Conservation (phyloP, 2,329 filamentous ascomycete species). For the Tolypocladium ovalisporum region DNA sequence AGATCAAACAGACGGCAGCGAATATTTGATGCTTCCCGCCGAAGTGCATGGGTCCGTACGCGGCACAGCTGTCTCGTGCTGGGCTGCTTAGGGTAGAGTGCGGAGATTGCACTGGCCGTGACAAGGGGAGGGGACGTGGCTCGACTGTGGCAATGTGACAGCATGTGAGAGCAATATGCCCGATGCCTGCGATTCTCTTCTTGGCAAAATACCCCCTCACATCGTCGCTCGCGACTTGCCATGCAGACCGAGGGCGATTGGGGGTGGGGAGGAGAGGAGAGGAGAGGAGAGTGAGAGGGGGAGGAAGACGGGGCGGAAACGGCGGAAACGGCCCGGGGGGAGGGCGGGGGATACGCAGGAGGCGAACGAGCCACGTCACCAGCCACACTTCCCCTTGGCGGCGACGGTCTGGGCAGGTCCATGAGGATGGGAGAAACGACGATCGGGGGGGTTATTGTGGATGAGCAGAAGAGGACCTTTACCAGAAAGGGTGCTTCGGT, state of each 20-base stretch:
- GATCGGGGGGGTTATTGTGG: neutral
- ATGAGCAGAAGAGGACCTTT: neutral
- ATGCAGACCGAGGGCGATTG: neutral
- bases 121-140: neutral
- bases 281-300: neutral
- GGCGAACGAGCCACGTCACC: slow-evolving; percentile 9
- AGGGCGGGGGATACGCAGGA: neutral
- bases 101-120: neutral
- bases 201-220: neutral
- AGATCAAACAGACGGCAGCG: neutral
- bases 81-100: neutral
- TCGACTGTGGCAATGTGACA: neutral
- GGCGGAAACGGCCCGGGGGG: neutral
- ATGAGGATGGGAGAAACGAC: neutral
- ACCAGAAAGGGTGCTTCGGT: neutral
- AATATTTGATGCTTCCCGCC: neutral
- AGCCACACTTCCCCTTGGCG: slow-evolving; percentile 4
- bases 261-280: neutral
- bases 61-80: neutral
- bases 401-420: slow-evolving; percentile 1
- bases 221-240: neutral
- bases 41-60: neutral
- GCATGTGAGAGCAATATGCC: neutral
- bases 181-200: neutral
- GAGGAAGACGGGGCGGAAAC: neutral